Base-by-base conservation (phyloP, 768 basidiomycete genomes). In the Tulasnella sp. region DNA sequence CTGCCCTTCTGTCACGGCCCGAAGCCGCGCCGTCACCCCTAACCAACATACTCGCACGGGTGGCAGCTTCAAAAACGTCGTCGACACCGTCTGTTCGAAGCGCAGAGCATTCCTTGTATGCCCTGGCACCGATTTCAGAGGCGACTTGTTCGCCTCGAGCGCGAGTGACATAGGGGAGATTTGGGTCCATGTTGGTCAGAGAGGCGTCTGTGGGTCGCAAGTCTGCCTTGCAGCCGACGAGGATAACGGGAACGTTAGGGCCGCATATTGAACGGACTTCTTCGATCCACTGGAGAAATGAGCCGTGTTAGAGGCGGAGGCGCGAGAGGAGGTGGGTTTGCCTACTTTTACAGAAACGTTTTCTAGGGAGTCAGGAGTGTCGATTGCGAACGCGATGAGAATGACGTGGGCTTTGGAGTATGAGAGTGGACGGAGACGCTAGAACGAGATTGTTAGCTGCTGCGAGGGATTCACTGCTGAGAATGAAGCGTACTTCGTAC, bases 351-450 rank as follows among this genome's bases (percentile, higher is more conserved):
- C 82, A 19, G 83, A 77, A 19, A 98, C 94, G 72, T 98, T 97
- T 63, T 98, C 93, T 58, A 98, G 74, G 36, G 91, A 94, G 72
- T 98, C 96, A 21, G 90, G 91, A 35, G 91, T 91, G 71, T 97
- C 94, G 65, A 98, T 82, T 49, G 90, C 80, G 68, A 93, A 99
- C 42, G 93, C 93, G 66, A 99, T 98, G 62, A 99, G 81, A 67
- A 99, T 96, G 65, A 99, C 89, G 70, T 99, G 96, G 59, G 94
- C 96, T 74, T 96, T 90, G 52, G 92, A 91, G 71, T 98, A 98
- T 45, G 92, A 96, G 70, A 99, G 80, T 45, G 96, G 96, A 64
- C 96, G 83, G 65, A 98, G 75, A 62, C 94, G 84, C 84, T 92
- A 67, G 12, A 17, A 52, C 46, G 1, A 11, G 35, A 9, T 58